These are phyloP conservation scores for Thalassiosira oceanica DNA, from an alignment of 352 stramenopile genomes.

Conservation along the genomic window DNA sequence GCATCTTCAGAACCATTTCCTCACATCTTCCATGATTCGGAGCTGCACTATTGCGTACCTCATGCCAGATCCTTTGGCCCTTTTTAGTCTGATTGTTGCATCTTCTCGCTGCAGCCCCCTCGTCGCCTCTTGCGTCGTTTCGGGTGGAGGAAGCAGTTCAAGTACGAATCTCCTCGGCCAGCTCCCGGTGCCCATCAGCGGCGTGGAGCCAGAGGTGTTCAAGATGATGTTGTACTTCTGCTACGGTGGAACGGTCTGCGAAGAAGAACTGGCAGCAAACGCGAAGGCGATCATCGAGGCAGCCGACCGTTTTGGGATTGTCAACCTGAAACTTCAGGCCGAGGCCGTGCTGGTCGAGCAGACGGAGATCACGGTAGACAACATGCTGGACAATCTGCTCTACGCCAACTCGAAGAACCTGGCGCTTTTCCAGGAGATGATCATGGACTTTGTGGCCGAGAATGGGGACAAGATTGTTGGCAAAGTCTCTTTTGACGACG, in stretches of 20 bases:
- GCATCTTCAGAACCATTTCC: too few relatives aligned
- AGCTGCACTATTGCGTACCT: too few relatives aligned
- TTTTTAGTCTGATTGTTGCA: too few relatives aligned
- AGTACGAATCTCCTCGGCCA: too few relatives aligned
- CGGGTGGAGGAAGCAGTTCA: too few relatives aligned
- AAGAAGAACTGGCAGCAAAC: slow-evolving; percentile 7
- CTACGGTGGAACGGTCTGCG: slow-evolving; percentile 6
- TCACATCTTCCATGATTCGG: too few relatives aligned
- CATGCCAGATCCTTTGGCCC: too few relatives aligned
- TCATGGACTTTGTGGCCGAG: slow-evolving; percentile 4
- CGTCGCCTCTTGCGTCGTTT: too few relatives aligned
- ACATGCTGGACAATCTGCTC: slow-evolving; percentile 5
- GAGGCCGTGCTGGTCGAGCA: slow-evolving; percentile 7
- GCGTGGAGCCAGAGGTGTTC: slow-evolving; percentile 28
- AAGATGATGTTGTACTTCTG: slow-evolving; percentile 15
- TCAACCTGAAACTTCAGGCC: slow-evolving; percentile 20
- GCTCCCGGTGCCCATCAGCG: slow-evolving; percentile 3
- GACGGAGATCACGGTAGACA: slow-evolving; percentile 4
- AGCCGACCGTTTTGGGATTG: slow-evolving; percentile 18
- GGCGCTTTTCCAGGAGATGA: not conserved
- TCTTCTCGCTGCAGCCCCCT: too few relatives aligned
- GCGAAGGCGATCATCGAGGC: slow-evolving; percentile 27
- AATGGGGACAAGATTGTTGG: not conserved
- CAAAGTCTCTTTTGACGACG: not conserved
- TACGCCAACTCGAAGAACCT: slow-evolving; percentile 12